Base-by-base conservation (phyloP, 2,329 filamentous ascomycete species). In the Colletotrichum liaoningense region DNA sequence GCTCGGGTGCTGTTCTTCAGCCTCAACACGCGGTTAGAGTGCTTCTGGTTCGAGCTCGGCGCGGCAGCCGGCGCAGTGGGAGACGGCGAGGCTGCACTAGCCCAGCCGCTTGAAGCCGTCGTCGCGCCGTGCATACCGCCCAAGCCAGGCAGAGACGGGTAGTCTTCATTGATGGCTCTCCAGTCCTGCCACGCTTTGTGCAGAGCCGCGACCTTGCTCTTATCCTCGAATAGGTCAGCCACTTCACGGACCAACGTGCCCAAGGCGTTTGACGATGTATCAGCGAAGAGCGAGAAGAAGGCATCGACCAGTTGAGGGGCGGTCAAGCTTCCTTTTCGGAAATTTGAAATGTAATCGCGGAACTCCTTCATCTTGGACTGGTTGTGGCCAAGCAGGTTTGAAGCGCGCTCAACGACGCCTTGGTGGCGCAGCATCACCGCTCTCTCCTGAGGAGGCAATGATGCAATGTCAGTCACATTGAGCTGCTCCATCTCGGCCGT, bases 141-240 rank as follows among this genome's bases (percentile, higher is more conserved):
- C 0, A 94, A 88, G 0, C 93, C 93, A 1, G 96, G 95, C 1
- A 98, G 86, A 1, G 94, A 94, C 0, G 96, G 96, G 77, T 98
- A 98, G 81, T 98, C 95, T 82, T 98, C 95, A 77, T 97, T 97
- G 83, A 97, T 97, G 49, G 95, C 95, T 59, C 94, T 94, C 94
- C 96, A 98, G 83, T 98, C 94, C 77, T 95, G 94, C 95, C 96
- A 98, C 1, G 95, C 94, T 78, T 93, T 93, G 30, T 95, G 89
- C 3, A 99, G 85, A 0, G 86, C 88, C 65, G 93, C 92, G 1
- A 91, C 91, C 80, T 97, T 98, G 22, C 82, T 80, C 63, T 93
- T 88, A 77, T 97, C 93, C 77, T 99, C 96, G 78, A 97, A 98
- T 12, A 99, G 91, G 65, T 98, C 96, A 5, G 96, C 94, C 3